Evolutionary conservation across 768 basidiomycete species (phyloP), one percentile per base, ranked within the genome.

Genomic region (Russula vinacea): DNA sequence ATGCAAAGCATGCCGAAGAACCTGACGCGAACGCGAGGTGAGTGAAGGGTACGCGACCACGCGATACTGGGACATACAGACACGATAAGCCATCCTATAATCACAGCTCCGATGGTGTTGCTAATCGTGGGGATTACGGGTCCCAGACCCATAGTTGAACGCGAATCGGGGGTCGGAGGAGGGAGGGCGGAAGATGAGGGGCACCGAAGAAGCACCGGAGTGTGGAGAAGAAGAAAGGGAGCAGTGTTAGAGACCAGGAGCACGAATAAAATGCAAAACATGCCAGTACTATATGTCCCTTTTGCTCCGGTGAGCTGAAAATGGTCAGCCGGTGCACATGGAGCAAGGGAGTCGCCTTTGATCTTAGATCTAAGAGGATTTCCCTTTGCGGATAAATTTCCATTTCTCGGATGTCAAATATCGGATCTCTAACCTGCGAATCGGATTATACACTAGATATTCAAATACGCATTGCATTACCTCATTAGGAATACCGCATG

Each of bases 1-100:
- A 68, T 37, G 37, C 68, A 67, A 24, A 68, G 44, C 54, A 67
- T 67, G 14, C 68, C 68, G 44, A 68, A 68, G 32, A 64, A 19
- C 7, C 65, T 68, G 55, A n/a, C n/a, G 40, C 17, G 19, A 4
- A 22, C 24, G 58, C 26, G 19, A 24, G 51, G 22, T 59, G 40
- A 57, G 60, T 47, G 37, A 26, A 19, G 10, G 32, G 10, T 19
- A 19, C 42, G 10, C 17, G 17, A 13, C 19, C 29, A 54, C 32
- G 45, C 22, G 37, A 59, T 26, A 35, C 44, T 56, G 26, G 19
- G 47, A 68, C 67, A 17, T 44, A 68, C 67, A 68, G 58, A 33
- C 16, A 24, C 10, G 68, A 68, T 6, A 56, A 4, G 9, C 68
- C 68, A 68, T 45, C 68, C 68, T 29, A 68, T 2, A 26, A 61